These are phyloP conservation scores for Linnemannia elongata DNA, from an alignment of 192 early-diverging fungal species.

Conservation along the genomic window DNA sequence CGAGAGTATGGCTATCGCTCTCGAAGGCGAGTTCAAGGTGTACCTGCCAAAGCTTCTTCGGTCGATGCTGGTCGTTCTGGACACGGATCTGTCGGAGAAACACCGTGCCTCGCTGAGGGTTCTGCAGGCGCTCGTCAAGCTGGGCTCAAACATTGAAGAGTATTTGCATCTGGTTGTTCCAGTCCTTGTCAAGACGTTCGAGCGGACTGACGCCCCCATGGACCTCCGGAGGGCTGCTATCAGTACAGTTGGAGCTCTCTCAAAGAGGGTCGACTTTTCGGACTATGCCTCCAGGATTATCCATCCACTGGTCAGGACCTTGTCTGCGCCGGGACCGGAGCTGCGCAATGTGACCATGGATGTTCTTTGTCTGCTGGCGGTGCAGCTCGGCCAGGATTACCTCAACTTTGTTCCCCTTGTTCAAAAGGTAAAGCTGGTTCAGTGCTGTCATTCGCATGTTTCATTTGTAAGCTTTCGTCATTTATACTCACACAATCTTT, in stretches of 20 bases:
- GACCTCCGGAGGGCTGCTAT: conserved; percentile 76
- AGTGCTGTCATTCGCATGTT: background rate
- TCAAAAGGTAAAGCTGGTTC: conserved; percentile 68
- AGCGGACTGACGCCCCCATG: conserved; percentile 73
- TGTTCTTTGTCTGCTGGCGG: conserved; percentile 81
- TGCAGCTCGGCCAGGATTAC: conserved; percentile 89
- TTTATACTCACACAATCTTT: background rate
- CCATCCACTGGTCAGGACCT: conserved; percentile 81
- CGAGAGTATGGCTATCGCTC: conserved; percentile 85
- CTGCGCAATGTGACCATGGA: conserved; percentile 81
- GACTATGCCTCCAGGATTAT: conserved; percentile 92
- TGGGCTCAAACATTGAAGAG: conserved; percentile 90
- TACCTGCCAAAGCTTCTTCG: conserved; percentile 88
- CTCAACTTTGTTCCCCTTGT: conserved; percentile 89
- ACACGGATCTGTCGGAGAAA: conserved; percentile 78
- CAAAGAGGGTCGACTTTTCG: conserved; percentile 80
- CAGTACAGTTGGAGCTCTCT: conserved; percentile 78
- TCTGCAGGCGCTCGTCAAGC: conserved; percentile 83
- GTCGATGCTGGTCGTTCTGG: conserved; percentile 86
- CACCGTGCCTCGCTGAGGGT: conserved; percentile 74
- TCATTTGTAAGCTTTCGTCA: background rate
- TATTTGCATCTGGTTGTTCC: conserved; percentile 93
- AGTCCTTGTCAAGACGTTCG: conserved; percentile 83
- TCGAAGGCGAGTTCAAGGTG: conserved; percentile 90
- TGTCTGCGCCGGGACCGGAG: conserved; percentile 66